phyloP scores from a whole-genome alignment of 768 basidiomycete genomes.

The Lactarius trivialis region DNA sequence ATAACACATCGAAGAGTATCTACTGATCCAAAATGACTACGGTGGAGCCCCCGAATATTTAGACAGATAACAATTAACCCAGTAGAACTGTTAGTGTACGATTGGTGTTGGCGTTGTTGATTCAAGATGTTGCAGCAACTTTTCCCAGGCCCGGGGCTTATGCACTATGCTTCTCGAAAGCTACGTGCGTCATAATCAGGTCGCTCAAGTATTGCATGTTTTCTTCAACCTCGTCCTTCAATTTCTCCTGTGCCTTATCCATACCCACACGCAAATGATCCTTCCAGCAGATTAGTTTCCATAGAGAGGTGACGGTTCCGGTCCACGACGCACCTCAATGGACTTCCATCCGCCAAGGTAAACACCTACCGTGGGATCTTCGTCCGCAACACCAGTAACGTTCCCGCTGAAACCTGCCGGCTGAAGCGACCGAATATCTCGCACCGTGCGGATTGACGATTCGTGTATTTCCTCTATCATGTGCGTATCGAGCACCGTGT shows the following conservation, averaged over 20 bases:
- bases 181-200: background rate
- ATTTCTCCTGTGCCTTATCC: background rate
- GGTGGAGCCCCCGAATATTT: too few relatives aligned
- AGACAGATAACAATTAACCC: too few relatives aligned
- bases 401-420: background rate
- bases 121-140: background rate
- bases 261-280: background rate
- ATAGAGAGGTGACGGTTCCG: background rate
- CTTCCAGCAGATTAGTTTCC: too few relatives aligned
- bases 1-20: too few relatives aligned
- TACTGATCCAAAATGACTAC: too few relatives aligned
- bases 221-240: background rate
- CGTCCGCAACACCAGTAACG: background rate
- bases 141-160: background rate
- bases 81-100: background rate
- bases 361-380: background rate
- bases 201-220: background rate
- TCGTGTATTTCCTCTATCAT: background rate
- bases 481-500: background rate
- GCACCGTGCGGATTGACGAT: background rate
- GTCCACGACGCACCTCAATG: conserved; percentile 2
- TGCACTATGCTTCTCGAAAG: background rate
- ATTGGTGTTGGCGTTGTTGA: background rate
- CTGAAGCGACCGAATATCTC: conserved; percentile 4
- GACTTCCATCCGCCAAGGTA: background rate